Evolutionary conservation across 192 early-diverging fungal species (phyloP).

Genomic region (Backusella liffmaniae): DNA sequence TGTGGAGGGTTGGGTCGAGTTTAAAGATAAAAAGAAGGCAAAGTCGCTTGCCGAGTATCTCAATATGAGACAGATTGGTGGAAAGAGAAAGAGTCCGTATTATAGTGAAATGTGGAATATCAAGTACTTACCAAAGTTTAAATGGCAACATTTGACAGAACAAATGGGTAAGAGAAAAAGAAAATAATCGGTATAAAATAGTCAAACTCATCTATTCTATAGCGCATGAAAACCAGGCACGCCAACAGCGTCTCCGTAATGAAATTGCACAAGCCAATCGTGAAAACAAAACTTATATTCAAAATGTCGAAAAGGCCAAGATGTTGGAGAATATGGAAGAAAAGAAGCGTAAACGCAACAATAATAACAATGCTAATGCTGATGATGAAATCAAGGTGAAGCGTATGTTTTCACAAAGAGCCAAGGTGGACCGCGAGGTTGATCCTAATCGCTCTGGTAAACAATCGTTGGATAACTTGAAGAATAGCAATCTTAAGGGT

Average conservation of each 20-base stretch:
- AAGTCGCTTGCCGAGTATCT: slow-evolving; percentile 70
- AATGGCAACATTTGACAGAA: slow-evolving; percentile 94
- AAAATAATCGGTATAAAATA: not conserved
- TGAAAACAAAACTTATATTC: slow-evolving; percentile 85
- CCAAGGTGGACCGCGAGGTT: slow-evolving; percentile 51
- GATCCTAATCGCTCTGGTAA: slow-evolving; percentile 9
- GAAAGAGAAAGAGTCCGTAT: slow-evolving; percentile 82
- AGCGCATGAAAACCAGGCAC: slow-evolving; percentile 72
- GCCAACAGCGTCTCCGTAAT: slow-evolving; percentile 76
- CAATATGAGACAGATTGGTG: slow-evolving; percentile 83
- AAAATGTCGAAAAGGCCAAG: slow-evolving; percentile 86
- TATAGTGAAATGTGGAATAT: slow-evolving; percentile 98
- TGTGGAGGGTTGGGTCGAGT: slow-evolving; percentile 97
- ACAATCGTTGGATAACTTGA: slow-evolving; percentile 19
- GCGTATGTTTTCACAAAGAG: slow-evolving; percentile 65
- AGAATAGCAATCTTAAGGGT: slow-evolving; percentile 42
- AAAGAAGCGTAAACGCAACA: slow-evolving; percentile 57
- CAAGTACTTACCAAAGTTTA: slow-evolving; percentile 94
- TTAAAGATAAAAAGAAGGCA: slow-evolving; percentile 89
- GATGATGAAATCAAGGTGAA: slow-evolving; percentile 29
- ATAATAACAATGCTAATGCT: not conserved
- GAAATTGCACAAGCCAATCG: slow-evolving; percentile 84
- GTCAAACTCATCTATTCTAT: too few species aligned
- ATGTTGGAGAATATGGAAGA: slow-evolving; percentile 80
- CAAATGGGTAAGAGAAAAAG: slow-evolving; percentile 65